Evolutionary conservation across 176 grass and related monocot genomes (phyloP).

Genomic region (Zea mays): Zm-B73-REFERENCE-NAM-5.0 NC_050098.1:159657001-159657500

Average conservation of each 20-base stretch:
- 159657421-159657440: constrained; percentile 60
- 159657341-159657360: constrained; percentile 47
- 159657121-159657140: neutral
- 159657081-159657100: neutral
- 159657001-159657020: constrained; percentile 5
- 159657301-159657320: constrained; percentile 58
- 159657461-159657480: constrained; percentile 55
- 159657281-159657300: constrained; percentile 44
- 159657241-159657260: constrained; percentile 90
- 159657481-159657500: constrained; percentile 63
- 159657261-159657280: constrained; percentile 37
- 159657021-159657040: neutral
- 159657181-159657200: constrained; percentile 76
- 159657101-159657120: neutral
- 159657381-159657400: constrained; percentile 42
- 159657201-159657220: constrained; percentile 67
- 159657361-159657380: constrained; percentile 57
- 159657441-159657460: constrained; percentile 72
- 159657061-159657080: neutral
- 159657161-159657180: constrained; percentile 30
- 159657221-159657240: constrained; percentile 88
- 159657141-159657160: neutral
- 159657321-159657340: constrained; percentile 54
- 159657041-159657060: constrained; percentile 11
- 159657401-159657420: constrained; percentile 52